A percentile compares a stretch with the other conserved stretches of the same genome.
Evolutionary conservation across 345 rosid species (phyloP).

Genomic region (Turritis glabra): DNA sequence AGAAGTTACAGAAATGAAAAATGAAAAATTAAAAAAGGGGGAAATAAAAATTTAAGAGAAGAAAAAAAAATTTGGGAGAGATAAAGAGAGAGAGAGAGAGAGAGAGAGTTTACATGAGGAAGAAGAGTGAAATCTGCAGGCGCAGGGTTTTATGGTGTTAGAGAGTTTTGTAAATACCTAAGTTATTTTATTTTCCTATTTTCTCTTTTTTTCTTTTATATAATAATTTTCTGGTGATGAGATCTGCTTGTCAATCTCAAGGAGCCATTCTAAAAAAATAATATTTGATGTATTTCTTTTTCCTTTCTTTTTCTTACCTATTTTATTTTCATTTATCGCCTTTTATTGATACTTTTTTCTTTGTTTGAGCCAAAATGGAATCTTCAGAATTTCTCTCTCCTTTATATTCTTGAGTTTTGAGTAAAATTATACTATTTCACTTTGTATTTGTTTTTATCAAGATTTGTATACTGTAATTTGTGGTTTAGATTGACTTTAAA

Average conservation of each 20-base stretch:
- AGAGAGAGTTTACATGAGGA: constrained; percentile 41
- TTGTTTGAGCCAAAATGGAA: constrained; percentile 29
- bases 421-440: too few relatives aligned
- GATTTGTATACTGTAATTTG: too few relatives aligned
- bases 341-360: constrained; percentile 41
- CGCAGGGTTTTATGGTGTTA: constrained; percentile 59
- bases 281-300: background rate
- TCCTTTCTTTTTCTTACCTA: background rate
- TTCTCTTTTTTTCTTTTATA: constrained; percentile 28
- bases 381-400: constrained; percentile 25
- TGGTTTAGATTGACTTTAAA: too few relatives aligned
- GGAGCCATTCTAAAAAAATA: constrained; percentile 42
- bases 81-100: constrained; percentile 19
- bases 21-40: constrained; percentile 12
- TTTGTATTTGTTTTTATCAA: too few relatives aligned
- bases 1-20: constrained; percentile 37
- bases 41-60: constrained; percentile 15
- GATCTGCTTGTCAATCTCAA: constrained; percentile 80
- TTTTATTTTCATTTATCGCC: constrained; percentile 31
- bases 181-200: background rate
- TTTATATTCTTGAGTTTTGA: background rate
- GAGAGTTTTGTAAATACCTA: constrained; percentile 36
- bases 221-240: constrained; percentile 45
- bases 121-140: constrained; percentile 50
- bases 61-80: constrained; percentile 16